A percentile compares a stretch with the other conserved stretches of the same genome.
Conservation (phyloP, 2,329 filamentous ascomycete genomes). For the Xylariales sp. region DNA sequence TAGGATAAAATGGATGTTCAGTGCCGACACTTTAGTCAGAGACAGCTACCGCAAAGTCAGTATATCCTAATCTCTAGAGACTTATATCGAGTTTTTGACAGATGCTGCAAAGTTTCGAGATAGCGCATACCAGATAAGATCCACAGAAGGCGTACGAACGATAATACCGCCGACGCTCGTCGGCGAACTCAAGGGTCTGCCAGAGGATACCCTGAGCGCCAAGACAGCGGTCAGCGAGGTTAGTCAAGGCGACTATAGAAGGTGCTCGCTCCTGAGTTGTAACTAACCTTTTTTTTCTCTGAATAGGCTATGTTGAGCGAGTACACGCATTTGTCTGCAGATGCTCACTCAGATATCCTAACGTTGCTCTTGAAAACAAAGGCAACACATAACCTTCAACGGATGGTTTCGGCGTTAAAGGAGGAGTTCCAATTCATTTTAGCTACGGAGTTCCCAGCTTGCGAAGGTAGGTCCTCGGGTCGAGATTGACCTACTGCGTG, state of each 20-base stretch:
- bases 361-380: slow-evolving; percentile 59
- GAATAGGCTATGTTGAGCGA: slow-evolving; percentile 61
- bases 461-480: slow-evolving; percentile 51
- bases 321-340: slow-evolving; percentile 63
- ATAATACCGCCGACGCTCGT: slow-evolving; percentile 59
- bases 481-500: slow-evolving; percentile 25
- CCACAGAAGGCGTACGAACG: slow-evolving; percentile 62
- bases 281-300: slow-evolving; percentile 13
- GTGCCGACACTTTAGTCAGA: slow-evolving; percentile 59
- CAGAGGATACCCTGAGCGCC: slow-evolving; percentile 61
- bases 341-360: slow-evolving; percentile 59
- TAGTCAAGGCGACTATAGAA: slow-evolving; percentile 24
- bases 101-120: slow-evolving; percentile 57
- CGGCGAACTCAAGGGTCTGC: slow-evolving; percentile 60
- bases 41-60: slow-evolving; percentile 62
- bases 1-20: slow-evolving; percentile 63
- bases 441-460: slow-evolving; percentile 61
- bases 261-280: too few species aligned
- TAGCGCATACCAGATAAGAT: slow-evolving; percentile 62
- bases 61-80: background rate
- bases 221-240: slow-evolving; percentile 62
- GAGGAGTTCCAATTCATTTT: slow-evolving; percentile 60
- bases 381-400: slow-evolving; percentile 60
- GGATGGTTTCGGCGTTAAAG: slow-evolving; percentile 59
- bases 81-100: slow-evolving; percentile 18